Evolutionary conservation across 805 yeast species (phyloP), one percentile per base, ranked within the genome.

Genomic region (Candida tallmaniae): DNA sequence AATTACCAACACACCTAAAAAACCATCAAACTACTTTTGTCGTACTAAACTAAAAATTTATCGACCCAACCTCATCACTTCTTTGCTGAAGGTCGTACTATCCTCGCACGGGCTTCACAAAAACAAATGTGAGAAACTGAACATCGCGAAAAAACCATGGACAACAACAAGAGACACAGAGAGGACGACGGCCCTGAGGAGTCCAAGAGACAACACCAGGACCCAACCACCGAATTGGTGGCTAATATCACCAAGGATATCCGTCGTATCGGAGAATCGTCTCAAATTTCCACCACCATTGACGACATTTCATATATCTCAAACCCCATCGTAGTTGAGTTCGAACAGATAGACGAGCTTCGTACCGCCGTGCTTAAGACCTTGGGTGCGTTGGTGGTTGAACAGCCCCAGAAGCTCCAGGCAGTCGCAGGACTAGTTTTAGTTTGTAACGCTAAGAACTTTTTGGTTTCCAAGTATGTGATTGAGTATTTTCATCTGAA

Each of bases 341-440:
- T 78, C 48, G 84, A 75, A 44, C 71, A 68, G 42, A 80, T 80
- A 36, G 79, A 74, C 39, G 68, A 68, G 33, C 74, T 81, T 42
- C 68, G 85, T 39, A 61, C 60, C 22, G 75, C 81, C 3, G 62
- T 85, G 14, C 59, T 85, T 39, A 68, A 71, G 31, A 83, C 85
- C 2, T 51, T 88, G 17, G 71, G 73, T 35, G 85, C 95, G 2
- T 73, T 84, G 28, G 68, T 82, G 8, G 60, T 74, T 19, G 97
- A 93, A 57, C 96, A 90, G 57, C 97, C 99, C 0, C 95, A 89
- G 43, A 93, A 89, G 54, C 74, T 82, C 39, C 76, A 80, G 10
- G 73, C 80, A n/a, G 58, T 90, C 38, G 73, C 87, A 18, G 76
- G 80, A 6, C 65, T 87, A 44, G 61, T 88, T 4, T 71, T 80